Base-by-base conservation (phyloP, 139 green algal species). In the Edaphochlamys debaryana region DNA sequence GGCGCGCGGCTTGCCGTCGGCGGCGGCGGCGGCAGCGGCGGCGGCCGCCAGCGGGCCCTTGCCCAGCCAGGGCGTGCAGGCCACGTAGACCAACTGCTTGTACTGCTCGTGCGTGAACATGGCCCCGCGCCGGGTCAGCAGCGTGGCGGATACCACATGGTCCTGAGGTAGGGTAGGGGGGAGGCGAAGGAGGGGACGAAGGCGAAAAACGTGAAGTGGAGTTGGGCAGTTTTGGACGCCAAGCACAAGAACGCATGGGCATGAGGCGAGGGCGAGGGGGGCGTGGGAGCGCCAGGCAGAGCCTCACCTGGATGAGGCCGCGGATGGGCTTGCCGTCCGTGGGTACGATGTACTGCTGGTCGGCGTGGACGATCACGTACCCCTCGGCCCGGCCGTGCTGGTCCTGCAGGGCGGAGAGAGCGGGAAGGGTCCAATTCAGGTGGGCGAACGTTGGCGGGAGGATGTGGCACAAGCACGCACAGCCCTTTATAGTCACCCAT, bases 291-390 rank as follows among this genome's bases (percentile, higher is more conserved):
- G n/a, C n/a, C n/a, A n/a, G n/a, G n/a, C n/a, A n/a, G n/a, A n/a
- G 45, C 11, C 45, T 54, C 45, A 54, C 45, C 45, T 98, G 95
- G 88, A 99, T 99, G 40, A 99, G 94, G 2, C 97, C 97, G 15
- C 87, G 87, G 67, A 98, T 91, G 45, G 97, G 97, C 79, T 96
- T 97, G 83, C 97, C 97, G 80, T 97, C 94, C 11, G 97, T 99
- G 45, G 97, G 97, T 63, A 98, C 94, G 50, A 98, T 98, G 92
- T 95, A 99, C 88, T 99, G 96, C 38, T 96, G 79, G 86, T 99
- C 95, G 0, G 97, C 96, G 79, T 97, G 91, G 27, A 99, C 95
- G 68, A 99, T 98, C 70, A 87, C 89, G 84, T 98, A 98, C n/a
- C 94, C 97, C 90, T 99, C 97, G 0, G 97, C 93, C 11, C 97